Conservation (phyloP, 2,329 filamentous ascomycete genomes). For the Fusarium sp. region DNA sequence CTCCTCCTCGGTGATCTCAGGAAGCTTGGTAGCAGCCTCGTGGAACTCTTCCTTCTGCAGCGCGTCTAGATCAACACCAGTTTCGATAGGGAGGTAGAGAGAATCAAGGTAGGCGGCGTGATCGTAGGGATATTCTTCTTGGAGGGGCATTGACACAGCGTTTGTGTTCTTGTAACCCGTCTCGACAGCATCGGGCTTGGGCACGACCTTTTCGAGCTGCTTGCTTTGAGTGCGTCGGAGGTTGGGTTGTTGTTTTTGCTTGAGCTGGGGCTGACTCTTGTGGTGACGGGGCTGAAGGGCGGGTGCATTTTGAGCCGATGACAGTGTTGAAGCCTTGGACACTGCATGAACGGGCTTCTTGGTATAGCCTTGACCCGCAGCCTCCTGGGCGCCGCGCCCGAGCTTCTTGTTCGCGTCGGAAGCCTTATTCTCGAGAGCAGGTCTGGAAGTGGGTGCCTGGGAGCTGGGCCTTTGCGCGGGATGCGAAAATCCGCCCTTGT, state of each 20-base stretch:
- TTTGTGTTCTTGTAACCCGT: constrained; percentile 15
- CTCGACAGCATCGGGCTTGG: constrained; percentile 33
- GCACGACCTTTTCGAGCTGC: constrained; percentile 47
- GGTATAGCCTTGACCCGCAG: constrained; percentile 20
- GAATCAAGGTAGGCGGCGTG: constrained; percentile 46
- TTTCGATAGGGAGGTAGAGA: constrained; percentile 41
- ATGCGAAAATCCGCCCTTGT: constrained; percentile 53
- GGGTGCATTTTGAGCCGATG: constrained; percentile 36
- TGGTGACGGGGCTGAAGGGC: constrained; percentile 59
- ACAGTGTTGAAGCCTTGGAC: constrained; percentile 29
- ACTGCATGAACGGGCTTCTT: constrained; percentile 35
- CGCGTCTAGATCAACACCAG: constrained; percentile 39
- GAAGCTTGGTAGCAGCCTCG: constrained; percentile 44
- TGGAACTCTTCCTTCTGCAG: constrained; percentile 40
- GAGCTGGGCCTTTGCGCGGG: constrained; percentile 50
- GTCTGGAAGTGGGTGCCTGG: constrained; percentile 40
- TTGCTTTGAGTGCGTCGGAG: constrained; percentile 61
- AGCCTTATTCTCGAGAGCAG: constrained; percentile 39
- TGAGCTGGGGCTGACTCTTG: constrained; percentile 67
- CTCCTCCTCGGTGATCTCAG: constrained; percentile 49
- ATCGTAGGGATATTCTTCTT: constrained; percentile 40
- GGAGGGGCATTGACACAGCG: constrained; percentile 16
- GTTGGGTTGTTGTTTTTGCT: constrained; percentile 54
- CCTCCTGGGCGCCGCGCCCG: constrained; percentile 28
- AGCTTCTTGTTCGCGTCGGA: constrained; percentile 43